phyloP scores from a whole-genome alignment of 139 green algal genomes.

The Chlorella sorokiniana region DNA sequence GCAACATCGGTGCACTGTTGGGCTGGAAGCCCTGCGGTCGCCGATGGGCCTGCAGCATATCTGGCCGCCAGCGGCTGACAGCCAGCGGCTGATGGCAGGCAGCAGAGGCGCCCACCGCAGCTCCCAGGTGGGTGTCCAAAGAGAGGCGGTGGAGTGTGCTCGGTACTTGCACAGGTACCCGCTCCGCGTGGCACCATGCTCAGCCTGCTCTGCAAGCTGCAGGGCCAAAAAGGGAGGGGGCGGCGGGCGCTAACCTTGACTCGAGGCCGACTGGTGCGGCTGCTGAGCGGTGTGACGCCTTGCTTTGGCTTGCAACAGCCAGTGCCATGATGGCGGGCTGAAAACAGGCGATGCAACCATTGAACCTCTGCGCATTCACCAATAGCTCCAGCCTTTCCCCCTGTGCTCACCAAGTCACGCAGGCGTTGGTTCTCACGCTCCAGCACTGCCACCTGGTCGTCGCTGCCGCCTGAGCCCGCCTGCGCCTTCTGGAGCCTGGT shows the following conservation, averaged over 20 bases:
- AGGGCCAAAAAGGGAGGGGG: not conserved
- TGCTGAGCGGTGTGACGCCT: too few species aligned
- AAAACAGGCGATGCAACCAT: too few species aligned
- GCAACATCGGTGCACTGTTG: too few species aligned
- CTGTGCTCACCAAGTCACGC: constrained; percentile 36
- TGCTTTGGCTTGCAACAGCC: too few species aligned
- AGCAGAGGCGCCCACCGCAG: constrained; percentile 44
- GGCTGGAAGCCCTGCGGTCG: too few species aligned
- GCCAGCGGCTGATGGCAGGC: not conserved
- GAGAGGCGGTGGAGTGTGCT: constrained; percentile 30
- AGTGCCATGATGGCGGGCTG: too few species aligned
- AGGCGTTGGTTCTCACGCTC: constrained; percentile 43
- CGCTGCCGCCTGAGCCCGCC: not conserved
- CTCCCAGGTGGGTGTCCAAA: constrained; percentile 54
- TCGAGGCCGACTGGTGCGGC: too few species aligned
- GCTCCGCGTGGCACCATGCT: constrained; percentile 24
- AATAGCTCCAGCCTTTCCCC: too few species aligned
- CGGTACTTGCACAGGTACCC: constrained; percentile 66
- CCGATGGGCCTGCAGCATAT: too few species aligned
- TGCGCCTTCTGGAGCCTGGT: constrained; percentile 3
- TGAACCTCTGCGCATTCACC: not conserved
- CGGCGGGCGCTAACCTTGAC: not conserved
- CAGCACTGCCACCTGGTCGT: constrained; percentile 13
- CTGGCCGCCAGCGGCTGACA: not conserved
- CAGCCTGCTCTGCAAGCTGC: constrained; percentile 31